These are phyloP conservation scores for Fragaria ananassa DNA, from an alignment of 306 rosid species.

Conservation along the genomic window DNA sequence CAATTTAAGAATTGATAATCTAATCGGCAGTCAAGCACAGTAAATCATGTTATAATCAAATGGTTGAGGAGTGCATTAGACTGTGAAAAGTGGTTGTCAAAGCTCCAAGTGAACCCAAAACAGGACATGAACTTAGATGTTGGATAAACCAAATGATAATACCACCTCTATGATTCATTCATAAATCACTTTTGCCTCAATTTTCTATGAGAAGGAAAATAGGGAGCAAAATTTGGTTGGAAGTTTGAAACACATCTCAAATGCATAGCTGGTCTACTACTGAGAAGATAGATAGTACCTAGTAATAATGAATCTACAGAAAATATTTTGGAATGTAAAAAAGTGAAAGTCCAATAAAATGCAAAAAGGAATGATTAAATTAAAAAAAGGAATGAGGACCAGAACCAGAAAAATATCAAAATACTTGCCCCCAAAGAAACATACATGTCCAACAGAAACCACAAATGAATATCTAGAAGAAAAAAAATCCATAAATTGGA, in stretches of 20 bases:
- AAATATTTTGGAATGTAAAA: neutral
- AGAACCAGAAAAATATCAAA: neutral
- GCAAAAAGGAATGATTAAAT: neutral
- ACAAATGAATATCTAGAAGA: neutral
- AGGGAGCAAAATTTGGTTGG: neutral
- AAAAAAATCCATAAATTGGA: constrained; percentile 4
- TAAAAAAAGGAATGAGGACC: neutral
- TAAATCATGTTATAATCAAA: neutral
- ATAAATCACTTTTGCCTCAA: neutral
- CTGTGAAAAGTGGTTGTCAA: neutral
- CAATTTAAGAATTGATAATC: neutral
- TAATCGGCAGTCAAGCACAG: neutral
- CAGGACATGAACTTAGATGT: neutral
- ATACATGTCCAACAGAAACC: too few species aligned
- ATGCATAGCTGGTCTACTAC: neutral
- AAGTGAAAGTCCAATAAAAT: neutral
- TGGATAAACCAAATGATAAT: neutral
- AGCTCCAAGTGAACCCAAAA: neutral
- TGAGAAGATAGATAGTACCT: constrained; percentile 1
- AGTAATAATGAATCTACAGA: neutral
- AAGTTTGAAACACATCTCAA: neutral
- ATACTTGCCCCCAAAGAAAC: too few species aligned
- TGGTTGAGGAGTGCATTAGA: neutral
- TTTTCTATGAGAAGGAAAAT: neutral
- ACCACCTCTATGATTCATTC: neutral